Conservation (phyloP, 768 basidiomycete species). For the Megacollybia marginata region DNA sequence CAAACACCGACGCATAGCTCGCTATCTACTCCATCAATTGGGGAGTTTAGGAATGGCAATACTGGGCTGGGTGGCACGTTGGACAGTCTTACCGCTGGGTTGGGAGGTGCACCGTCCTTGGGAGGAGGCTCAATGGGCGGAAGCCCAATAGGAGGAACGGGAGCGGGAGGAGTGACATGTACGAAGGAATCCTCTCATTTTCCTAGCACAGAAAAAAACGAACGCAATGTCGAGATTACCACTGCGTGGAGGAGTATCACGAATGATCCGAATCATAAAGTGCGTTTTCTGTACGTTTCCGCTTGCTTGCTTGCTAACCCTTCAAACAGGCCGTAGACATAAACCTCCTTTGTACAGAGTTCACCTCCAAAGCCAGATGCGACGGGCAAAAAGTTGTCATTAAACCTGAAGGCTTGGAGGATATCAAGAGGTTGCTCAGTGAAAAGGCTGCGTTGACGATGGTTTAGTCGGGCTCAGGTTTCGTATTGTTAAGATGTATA, state of each 20-base stretch:
- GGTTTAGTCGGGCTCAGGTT: too few species aligned
- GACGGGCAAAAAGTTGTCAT: conserved; percentile 81
- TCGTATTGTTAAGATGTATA: too few species aligned
- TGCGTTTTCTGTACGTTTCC: conserved; percentile 24
- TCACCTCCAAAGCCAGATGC: conserved; percentile 75
- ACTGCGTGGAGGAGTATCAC: conserved; percentile 76
- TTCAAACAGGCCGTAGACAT: conserved; percentile 61
- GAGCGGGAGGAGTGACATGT: conserved; percentile 37
- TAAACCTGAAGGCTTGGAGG: conserved; percentile 44
- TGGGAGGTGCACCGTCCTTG: too few species aligned
- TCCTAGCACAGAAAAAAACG: conserved; percentile 61
- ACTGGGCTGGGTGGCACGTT: too few species aligned
- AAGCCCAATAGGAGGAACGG: too few species aligned
- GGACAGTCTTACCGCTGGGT: too few species aligned
- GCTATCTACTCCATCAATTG: conserved; percentile 12
- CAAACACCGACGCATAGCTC: conserved; percentile 18
- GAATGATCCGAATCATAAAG: conserved; percentile 70
- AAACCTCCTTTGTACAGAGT: conserved; percentile 71
- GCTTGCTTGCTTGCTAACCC: not conserved
- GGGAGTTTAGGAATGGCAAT: too few species aligned
- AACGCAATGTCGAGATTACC: conserved; percentile 70
- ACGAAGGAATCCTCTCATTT: conserved; percentile 46
- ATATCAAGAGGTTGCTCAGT: conserved; percentile 36
- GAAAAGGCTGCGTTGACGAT: not conserved
- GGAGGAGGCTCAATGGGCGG: too few species aligned